Conservation (phyloP, 192 early-diverging fungal species). For the Mortierella hygrophila region DNA sequence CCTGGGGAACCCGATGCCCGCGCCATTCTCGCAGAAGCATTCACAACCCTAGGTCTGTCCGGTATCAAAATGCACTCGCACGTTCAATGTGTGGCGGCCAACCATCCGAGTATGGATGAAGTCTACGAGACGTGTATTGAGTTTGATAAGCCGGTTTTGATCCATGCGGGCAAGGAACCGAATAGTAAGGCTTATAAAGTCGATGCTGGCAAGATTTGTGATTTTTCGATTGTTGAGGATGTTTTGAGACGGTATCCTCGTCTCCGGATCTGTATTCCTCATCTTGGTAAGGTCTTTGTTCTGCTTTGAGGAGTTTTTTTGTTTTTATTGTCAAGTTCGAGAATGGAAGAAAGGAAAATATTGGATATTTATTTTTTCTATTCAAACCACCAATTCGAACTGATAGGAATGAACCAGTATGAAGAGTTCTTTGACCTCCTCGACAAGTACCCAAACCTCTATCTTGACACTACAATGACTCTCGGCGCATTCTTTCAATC, state of each 20-base stretch:
- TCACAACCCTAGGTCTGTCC: conserved; percentile 32
- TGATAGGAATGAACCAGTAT: conserved; percentile 53
- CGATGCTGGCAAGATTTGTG: conserved; percentile 55
- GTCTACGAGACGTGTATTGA: conserved; percentile 49
- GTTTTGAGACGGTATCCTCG: conserved; percentile 40
- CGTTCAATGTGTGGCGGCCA: conserved; percentile 52
- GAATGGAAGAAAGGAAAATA: not conserved
- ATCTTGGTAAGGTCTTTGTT: conserved; percentile 36
- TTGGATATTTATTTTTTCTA: no score
- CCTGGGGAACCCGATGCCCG: conserved; percentile 51
- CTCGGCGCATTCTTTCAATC: conserved; percentile 34
- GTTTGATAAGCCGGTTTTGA: conserved; percentile 43
- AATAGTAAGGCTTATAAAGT: conserved; percentile 53
- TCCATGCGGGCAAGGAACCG: conserved; percentile 55
- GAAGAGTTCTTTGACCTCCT: conserved; percentile 55
- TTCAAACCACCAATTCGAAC: no score
- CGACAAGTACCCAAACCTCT: conserved; percentile 49
- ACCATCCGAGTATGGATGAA: conserved; percentile 55
- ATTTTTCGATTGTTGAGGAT: conserved; percentile 51
- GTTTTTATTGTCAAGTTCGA: not conserved
- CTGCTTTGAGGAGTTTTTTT: not conserved
- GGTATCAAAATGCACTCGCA: conserved; percentile 62
- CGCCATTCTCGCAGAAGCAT: conserved; percentile 51
- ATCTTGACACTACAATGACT: conserved; percentile 58
- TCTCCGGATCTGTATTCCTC: conserved; percentile 52